Evolutionary conservation across 208 protist species (phyloP).

Genomic region (Tetramitus jugosus): DNA sequence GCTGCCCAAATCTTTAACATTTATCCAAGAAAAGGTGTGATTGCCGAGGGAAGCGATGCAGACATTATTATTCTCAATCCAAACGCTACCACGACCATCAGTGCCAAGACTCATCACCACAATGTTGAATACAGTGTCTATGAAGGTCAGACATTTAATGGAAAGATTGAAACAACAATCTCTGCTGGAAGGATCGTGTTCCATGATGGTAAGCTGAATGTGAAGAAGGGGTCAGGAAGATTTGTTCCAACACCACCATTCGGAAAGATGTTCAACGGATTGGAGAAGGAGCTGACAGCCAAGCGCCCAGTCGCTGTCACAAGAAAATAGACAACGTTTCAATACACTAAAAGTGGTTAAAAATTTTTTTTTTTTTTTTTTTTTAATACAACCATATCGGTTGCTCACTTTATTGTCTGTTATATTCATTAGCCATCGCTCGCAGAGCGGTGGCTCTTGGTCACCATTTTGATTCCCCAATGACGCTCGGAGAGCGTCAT

Average conservation of each 20-base stretch:
- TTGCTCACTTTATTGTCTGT: no score
- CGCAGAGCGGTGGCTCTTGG: no score
- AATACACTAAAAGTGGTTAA: no score
- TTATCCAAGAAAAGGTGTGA: slow-evolving; percentile 52
- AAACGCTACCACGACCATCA: slow-evolving; percentile 42
- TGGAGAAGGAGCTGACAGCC: neutral
- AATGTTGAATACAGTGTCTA: slow-evolving; percentile 57
- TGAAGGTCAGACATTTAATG: slow-evolving; percentile 45
- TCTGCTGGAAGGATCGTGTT: slow-evolving; percentile 41
- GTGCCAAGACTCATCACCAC: slow-evolving; percentile 51
- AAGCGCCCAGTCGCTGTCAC: no score
- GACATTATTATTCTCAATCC: slow-evolving; percentile 39
- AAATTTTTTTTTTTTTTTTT: no score
- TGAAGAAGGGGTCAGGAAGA: slow-evolving; percentile 26
- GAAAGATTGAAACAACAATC: slow-evolving; percentile 41
- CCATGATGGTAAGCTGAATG: slow-evolving; percentile 35
- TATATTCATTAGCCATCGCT: no score
- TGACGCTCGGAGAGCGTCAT: no score
- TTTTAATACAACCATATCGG: no score
- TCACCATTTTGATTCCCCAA: no score
- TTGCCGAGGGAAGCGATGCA: neutral
- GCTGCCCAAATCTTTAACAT: slow-evolving; percentile 62
- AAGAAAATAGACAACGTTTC: no score
- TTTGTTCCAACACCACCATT: slow-evolving; percentile 34
- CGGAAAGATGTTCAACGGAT: slow-evolving; percentile 24